Base-by-base conservation (phyloP, 2,329 filamentous ascomycete genomes). In the Epichloe sylvatica region DNA sequence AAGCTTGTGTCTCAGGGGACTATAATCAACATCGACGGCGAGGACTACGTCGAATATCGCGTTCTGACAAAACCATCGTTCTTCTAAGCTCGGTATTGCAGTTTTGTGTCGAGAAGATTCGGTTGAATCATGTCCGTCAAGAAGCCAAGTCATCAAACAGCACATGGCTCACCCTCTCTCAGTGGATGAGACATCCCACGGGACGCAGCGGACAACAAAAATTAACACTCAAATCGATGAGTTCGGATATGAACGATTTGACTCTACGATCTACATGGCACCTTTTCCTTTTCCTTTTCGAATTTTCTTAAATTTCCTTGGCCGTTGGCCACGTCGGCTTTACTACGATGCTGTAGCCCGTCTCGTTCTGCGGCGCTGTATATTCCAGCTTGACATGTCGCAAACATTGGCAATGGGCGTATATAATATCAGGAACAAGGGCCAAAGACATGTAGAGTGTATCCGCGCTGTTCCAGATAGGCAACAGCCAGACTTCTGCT, bases 1-100 rank as follows among this genome's bases (percentile, higher is more conserved):
- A 80, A 81, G 59, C 71, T 82, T n/a, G 78, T 80, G 33, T 79
- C 76, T 44, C 72, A 77, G 52, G 76, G 78, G 5, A 74, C 73
- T 9, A 77, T 83, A 21, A 73, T 83, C 56, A 80, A 68, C 45
- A 83, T 83, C 52, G 78, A 83, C 52, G 80, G 78, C 21, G 79
- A 83, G 59, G 80, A 83, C 54, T 83, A 79, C 52, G 78, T 83
- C 35, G 80, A 83, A 60, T 83, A 83, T 54, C 73, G 79, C 2
- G 77, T 83, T 1, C 70, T 83, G 25, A 81, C 76, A 1, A 82
- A 80, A 63, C 77, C 78, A 0, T 74, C 70, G 0, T 82, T 82
- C 57, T 81, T 79, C 54, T 80, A 61, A 59, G 49, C 5, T n/a
- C n/a, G 9, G 17, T 17, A 11, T 13, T 21, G 30, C 30, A 8